Conservation (phyloP, 208 protist genomes). For the Wallacemonas rigidus region DNA sequence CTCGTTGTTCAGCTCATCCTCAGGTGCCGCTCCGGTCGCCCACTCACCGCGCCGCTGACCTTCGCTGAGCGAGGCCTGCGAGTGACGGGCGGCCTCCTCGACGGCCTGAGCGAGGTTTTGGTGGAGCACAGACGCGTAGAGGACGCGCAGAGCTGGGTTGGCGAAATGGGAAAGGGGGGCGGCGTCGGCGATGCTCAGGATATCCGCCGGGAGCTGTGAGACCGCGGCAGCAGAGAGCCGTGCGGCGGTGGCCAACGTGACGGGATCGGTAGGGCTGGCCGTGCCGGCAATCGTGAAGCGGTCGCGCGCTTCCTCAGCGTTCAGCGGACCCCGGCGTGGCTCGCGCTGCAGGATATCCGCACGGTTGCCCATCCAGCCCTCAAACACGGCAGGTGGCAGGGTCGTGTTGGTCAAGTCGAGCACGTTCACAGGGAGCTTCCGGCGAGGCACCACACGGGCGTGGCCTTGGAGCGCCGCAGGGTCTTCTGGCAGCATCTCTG, state of each 20-base stretch:
- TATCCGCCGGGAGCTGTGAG: slow-evolving; percentile 4
- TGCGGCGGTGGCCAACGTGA: background rate
- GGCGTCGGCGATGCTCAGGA: slow-evolving; percentile 26
- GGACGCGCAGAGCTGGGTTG: slow-evolving; percentile 38
- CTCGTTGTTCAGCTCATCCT: slow-evolving; percentile 10
- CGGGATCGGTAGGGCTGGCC: slow-evolving; percentile 24
- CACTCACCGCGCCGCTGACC: slow-evolving; percentile 3
- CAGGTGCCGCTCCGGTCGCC: slow-evolving; percentile 11
- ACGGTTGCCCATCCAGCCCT: slow-evolving; percentile 66
- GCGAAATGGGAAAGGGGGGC: slow-evolving; percentile 34
- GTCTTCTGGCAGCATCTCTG: slow-evolving; percentile 19
- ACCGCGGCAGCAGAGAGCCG: background rate
- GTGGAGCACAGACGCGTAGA: slow-evolving; percentile 42
- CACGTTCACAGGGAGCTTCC: slow-evolving; percentile 50
- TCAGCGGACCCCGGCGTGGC: slow-evolving; percentile 65
- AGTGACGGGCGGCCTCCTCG: slow-evolving; percentile 25
- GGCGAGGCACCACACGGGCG: slow-evolving; percentile 5
- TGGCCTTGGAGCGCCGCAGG: background rate
- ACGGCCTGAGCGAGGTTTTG: slow-evolving; percentile 33
- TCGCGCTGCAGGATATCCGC: slow-evolving; percentile 60
- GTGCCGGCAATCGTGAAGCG: slow-evolving; percentile 44
- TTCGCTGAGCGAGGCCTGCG: slow-evolving; percentile 16
- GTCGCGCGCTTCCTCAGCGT: slow-evolving; percentile 59
- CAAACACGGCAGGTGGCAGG: slow-evolving; percentile 64
- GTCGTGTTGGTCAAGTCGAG: slow-evolving; percentile 74